Conservation (phyloP, 176 grass and related monocot species). For the Cenchrus purpureus region DNA sequence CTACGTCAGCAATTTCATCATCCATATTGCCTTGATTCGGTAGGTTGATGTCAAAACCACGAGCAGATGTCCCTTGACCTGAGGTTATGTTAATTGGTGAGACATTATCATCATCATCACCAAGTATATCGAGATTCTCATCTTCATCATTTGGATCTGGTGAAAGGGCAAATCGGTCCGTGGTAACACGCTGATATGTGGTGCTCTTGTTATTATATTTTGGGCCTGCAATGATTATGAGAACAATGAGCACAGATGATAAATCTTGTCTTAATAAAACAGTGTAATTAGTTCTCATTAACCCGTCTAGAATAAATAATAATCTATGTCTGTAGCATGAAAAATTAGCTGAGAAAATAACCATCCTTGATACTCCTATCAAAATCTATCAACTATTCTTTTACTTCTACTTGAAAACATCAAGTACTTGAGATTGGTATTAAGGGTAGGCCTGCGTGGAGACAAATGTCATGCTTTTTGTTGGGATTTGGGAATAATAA, state of each 20-base stretch:
- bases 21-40: conserved; percentile 66
- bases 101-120: conserved; percentile 64
- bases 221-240: conserved; percentile 41
- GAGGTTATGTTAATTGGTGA: conserved; percentile 48
- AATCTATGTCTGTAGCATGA: background rate
- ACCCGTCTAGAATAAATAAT: background rate
- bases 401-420: conserved; percentile 2
- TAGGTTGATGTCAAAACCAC: conserved; percentile 73
- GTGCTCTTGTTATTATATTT: conserved; percentile 57
- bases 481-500: too few relatives aligned
- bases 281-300: background rate
- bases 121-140: conserved; percentile 84
- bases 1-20: conserved; percentile 89
- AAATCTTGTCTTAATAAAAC: background rate
- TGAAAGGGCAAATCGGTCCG: conserved; percentile 57
- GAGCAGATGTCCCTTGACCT: conserved; percentile 30
- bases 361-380: background rate
- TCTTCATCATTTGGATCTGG: conserved; percentile 67
- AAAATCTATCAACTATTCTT: background rate
- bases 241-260: conserved; percentile 30
- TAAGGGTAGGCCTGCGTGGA: background rate
- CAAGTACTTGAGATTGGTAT: background rate
- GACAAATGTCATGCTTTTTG: background rate
- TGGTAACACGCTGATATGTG: conserved; percentile 46
- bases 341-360: background rate